These are phyloP conservation scores for Pythium aristosporum DNA, from an alignment of 352 stramenopile species.

Conservation along the genomic window DNA sequence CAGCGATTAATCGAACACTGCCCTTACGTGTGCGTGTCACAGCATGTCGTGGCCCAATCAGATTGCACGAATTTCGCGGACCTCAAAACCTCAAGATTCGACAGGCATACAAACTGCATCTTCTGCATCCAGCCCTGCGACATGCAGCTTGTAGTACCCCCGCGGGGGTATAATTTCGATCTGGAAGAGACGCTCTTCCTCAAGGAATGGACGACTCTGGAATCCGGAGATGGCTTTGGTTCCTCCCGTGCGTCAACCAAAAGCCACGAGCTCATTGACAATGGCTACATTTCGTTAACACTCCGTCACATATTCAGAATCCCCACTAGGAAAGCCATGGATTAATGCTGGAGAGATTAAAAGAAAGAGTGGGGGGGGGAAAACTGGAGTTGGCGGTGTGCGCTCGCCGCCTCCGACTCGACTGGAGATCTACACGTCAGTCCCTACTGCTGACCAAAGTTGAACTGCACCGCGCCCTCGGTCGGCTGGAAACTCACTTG, in stretches of 20 bases:
- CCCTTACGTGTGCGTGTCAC: constrained; percentile 20
- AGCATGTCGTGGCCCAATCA: constrained; percentile 16
- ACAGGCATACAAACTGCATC: constrained; percentile 8
- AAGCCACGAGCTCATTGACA: background rate
- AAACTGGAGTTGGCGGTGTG: background rate
- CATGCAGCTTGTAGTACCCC: too few relatives aligned
- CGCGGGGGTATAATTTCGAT: too few relatives aligned
- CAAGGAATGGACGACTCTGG: too few relatives aligned
- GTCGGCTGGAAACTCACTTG: constrained; percentile 73
- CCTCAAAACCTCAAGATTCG: constrained; percentile 12
- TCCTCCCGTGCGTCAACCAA: too few relatives aligned
- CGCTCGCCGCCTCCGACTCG: background rate
- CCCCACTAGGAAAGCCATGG: background rate
- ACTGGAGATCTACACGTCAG: too few relatives aligned
- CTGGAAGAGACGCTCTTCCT: too few relatives aligned
- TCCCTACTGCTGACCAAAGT: constrained; percentile 38
- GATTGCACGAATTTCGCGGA: background rate
- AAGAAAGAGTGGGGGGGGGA: too few relatives aligned
- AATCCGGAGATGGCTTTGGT: too few relatives aligned
- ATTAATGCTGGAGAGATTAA: too few relatives aligned
- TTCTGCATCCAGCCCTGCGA: background rate
- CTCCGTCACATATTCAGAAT: background rate
- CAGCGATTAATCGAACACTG: constrained; percentile 17
- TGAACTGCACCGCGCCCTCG: constrained; percentile 64
- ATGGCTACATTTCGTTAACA: constrained; percentile 1